Evolutionary conservation across 2,329 filamentous ascomycete species (phyloP), one percentile per base, ranked within the genome.

Genomic region (Pseudogymnoascus sp.): DNA sequence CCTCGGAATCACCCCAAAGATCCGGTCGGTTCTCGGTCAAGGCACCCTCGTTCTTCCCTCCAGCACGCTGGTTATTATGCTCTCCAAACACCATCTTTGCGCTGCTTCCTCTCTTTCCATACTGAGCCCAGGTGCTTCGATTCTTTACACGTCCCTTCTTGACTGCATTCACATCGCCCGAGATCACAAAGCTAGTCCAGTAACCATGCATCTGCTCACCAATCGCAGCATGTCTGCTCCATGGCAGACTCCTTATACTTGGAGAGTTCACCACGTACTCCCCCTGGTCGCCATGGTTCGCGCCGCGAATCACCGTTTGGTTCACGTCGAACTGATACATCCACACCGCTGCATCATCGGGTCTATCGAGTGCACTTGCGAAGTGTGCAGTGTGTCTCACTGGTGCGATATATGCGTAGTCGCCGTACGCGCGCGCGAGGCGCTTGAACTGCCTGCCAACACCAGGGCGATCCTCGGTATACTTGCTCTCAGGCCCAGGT

Each of bases 371-470:
- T 27, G 65, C 29, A n/a, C 69, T 68, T 4, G 69, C 70, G 29
- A 76, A 76, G 61, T 81, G 75, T 0, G 81, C 84, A 0, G 82
- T 84, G 69, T 87, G 83, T 2, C 86, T 74, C 0, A 87, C 82
- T 0, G 86, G 85, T 21, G 82, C 82, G 58, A 86, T 81, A 68
- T 87, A 87, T 0, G 83, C 85, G 68, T 84, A 87, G 68, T 87
- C 81, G 0, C 78, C 81, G 70, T 88, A 88, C 0, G 82, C 83
- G 8, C 82, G 80, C 66, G 84, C 81, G 2, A 86, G 73, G 1
- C 85, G 78, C 59, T 77, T 77, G 74, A 81, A 87, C 69, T 87
- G 82, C 4, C 74, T 65, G 1, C 83, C 83, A n/a, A 79, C 72
- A 31, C 74, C 73, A 1, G 25, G 74, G 67, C 64, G 74, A 63